These are phyloP conservation scores for Trebouxia sp. DNA, from an alignment of 139 green algal species.

Conservation along the genomic window DNA sequence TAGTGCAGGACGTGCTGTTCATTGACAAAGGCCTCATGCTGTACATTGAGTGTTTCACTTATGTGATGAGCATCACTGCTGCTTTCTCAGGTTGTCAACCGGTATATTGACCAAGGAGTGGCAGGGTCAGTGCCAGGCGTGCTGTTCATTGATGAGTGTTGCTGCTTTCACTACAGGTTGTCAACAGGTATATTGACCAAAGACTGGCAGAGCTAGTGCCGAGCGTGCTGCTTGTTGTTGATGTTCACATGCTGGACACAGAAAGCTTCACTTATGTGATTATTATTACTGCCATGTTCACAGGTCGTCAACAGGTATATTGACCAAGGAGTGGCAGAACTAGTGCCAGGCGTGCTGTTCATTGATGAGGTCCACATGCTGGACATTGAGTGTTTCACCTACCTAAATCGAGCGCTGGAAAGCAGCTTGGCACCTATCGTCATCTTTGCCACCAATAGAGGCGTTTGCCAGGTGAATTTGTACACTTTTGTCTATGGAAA, in stretches of 20 bases:
- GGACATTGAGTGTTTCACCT: conserved; percentile 99
- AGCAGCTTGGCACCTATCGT: conserved; percentile 93
- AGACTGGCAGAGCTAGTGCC: conserved; percentile 29
- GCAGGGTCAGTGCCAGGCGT: conserved; percentile 97
- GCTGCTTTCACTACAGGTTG: background rate
- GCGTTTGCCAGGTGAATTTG: conserved; percentile 44
- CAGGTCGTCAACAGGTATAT: conserved; percentile 71
- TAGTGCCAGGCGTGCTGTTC: conserved; percentile 98
- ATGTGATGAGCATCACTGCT: conserved; percentile 64
- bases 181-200: background rate
- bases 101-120: background rate
- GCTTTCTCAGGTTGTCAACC: background rate
- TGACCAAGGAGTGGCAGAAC: conserved; percentile 85
- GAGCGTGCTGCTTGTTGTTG: conserved; percentile 97
- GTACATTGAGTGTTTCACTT: conserved; percentile 99
- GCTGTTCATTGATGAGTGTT: conserved; percentile 90
- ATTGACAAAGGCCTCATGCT: conserved; percentile 99
- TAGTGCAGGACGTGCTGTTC: conserved; percentile 97
- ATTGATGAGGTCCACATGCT: conserved; percentile 99
- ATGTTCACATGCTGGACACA: conserved; percentile 99
- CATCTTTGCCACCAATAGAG: conserved; percentile 98
- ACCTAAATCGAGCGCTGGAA: conserved; percentile 95
- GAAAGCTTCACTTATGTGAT: conserved; percentile 89
- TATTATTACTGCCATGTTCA: background rate
- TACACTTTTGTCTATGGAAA: background rate